These are phyloP conservation scores for Fusarium newnesense DNA, from an alignment of 2,329 filamentous ascomycete species.

Conservation along the genomic window DNA sequence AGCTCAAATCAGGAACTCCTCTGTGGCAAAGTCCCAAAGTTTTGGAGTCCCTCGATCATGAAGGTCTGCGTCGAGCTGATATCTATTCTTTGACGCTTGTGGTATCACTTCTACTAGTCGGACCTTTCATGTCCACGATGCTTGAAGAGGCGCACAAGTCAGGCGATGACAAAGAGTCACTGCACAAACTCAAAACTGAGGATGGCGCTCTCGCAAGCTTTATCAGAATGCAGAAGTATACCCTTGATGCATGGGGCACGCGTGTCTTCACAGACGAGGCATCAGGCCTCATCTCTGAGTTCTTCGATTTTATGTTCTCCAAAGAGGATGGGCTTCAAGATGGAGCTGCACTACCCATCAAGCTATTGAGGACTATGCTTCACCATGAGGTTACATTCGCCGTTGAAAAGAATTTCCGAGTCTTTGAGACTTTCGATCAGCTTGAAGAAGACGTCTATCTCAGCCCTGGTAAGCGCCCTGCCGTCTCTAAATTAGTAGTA, in stretches of 20 bases:
- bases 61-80: not conserved
- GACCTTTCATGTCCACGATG: not conserved
- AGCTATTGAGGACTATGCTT: not conserved
- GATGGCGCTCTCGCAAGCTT: not conserved
- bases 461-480: not conserved
- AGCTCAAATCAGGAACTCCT: not conserved
- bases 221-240: not conserved
- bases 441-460: not conserved
- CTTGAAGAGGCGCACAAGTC: rapidly evolving
- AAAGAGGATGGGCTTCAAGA: rapidly evolving
- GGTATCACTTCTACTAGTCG: not conserved
- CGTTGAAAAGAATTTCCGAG: not conserved
- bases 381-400: not conserved
- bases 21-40: not conserved
- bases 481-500: rapidly evolving
- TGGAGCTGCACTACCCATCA: not conserved
- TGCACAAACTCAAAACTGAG: not conserved
- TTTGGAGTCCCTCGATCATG: not conserved
- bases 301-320: not conserved
- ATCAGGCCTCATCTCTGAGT: not conserved
- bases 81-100: not conserved
- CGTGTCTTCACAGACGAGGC: not conserved
- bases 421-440: rapidly evolving
- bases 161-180: not conserved
- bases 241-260: rapidly evolving